Percentiles rank a stretch among this genome's conserved stretches.
Evolutionary conservation across 768 basidiomycete genomes (phyloP).

Genomic region (Lanmaoa pseudosensibilis): DNA sequence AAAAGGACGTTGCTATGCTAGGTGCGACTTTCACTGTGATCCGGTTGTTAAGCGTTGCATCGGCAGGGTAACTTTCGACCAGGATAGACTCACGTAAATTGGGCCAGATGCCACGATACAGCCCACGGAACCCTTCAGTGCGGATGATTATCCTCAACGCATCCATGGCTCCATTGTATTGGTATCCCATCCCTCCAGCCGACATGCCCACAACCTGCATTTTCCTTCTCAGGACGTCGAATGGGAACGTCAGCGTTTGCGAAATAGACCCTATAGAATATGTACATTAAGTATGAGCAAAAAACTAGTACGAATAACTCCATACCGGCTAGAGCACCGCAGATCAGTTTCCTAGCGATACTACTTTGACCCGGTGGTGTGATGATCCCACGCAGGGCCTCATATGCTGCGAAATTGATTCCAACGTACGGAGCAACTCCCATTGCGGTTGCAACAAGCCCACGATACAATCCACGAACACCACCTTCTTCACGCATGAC

Average conservation of each 20-base stretch:
- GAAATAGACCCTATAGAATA: conserved; percentile 71
- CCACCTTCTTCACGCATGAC: conserved; percentile 94
- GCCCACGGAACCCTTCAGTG: conserved; percentile 71
- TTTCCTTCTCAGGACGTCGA: conserved; percentile 92
- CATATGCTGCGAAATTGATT: conserved; percentile 95
- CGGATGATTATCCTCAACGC: conserved; percentile 68
- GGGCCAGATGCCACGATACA: conserved; percentile 89
- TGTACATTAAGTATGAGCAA: conserved; percentile 3
- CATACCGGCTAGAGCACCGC: conserved; percentile 85
- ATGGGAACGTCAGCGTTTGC: conserved; percentile 93
- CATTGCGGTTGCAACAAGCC: conserved; percentile 77
- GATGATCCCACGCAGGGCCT: conserved; percentile 69
- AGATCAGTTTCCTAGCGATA: conserved; percentile 67
- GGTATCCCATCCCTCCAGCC: conserved; percentile 52
- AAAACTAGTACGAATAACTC: not conserved
- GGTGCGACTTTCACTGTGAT: conserved; percentile 83
- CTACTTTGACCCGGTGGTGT: conserved; percentile 81
- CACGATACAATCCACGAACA: conserved; percentile 81
- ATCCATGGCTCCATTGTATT: conserved; percentile 80
- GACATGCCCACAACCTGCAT: conserved; percentile 92
- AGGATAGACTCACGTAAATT: conserved; percentile 64
- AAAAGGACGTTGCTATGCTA: conserved; percentile 84
- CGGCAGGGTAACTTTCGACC: conserved; percentile 3
- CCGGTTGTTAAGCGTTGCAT: conserved; percentile 10
- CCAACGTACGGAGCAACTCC: conserved; percentile 91